phyloP scores from a whole-genome alignment of 495 filamentous ascomycete genomes.

The Penicillium egyptiacum region DNA sequence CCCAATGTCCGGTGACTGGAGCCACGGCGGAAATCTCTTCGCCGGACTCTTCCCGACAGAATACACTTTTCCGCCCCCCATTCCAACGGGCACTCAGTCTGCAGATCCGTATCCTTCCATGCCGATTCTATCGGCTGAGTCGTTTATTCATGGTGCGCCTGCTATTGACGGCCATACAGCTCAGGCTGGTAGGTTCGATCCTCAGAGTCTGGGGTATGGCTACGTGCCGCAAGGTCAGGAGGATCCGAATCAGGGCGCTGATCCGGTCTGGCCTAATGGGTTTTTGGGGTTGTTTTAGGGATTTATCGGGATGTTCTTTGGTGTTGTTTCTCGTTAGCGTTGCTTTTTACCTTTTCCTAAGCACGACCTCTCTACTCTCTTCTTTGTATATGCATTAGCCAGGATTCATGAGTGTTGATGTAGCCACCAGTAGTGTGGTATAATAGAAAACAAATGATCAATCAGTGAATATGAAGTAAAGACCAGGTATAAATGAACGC shows the following conservation, averaged over 20 bases:
- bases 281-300: slow-evolving; percentile 24
- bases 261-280: slow-evolving; percentile 19
- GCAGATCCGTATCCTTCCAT: slow-evolving; percentile 5
- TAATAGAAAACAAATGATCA: neutral
- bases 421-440: neutral
- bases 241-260: slow-evolving; percentile 8
- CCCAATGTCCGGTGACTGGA: slow-evolving; percentile 41
- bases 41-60: slow-evolving; percentile 30
- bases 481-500: slow-evolving; percentile 2
- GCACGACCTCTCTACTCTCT: neutral
- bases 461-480: slow-evolving; percentile 5
- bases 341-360: neutral
- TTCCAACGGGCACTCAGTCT: neutral
- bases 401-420: neutral
- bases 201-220: slow-evolving; percentile 10
- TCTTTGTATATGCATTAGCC: neutral
- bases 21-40: slow-evolving; percentile 34
- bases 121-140: slow-evolving; percentile 24
- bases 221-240: slow-evolving; percentile 6
- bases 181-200: neutral
- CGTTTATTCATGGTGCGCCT: slow-evolving; percentile 18
- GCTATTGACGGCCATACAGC: neutral
- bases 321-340: neutral
- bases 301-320: neutral
- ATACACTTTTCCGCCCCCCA: slow-evolving; percentile 8